A percentile compares a stretch with the other conserved stretches of the same genome.
Conservation (phyloP, 179 eudicot genomes). For the Silene vulgaris region DNA sequence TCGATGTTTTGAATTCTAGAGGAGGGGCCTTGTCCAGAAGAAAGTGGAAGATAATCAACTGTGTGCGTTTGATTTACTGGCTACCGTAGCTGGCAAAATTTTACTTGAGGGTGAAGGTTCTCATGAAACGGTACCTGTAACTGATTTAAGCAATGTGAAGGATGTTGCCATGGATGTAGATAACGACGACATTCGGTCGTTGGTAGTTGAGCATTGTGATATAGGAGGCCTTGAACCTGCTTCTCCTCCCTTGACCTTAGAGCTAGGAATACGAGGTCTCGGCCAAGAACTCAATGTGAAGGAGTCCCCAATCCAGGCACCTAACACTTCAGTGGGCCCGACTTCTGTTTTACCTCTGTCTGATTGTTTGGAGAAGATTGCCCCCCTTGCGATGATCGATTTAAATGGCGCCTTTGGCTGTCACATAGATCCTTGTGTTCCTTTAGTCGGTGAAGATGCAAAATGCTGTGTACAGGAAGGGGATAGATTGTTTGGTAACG, state of each 20-base stretch:
- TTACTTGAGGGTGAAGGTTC: conserved; percentile 53
- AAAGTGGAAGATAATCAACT: conserved; percentile 42
- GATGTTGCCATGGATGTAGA: conserved; percentile 35
- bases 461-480: conserved; percentile 31
- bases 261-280: conserved; percentile 36
- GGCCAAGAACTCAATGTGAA: conserved; percentile 23
- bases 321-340: conserved; percentile 8
- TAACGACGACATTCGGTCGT: conserved; percentile 16
- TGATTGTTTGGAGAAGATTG: conserved; percentile 45
- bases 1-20: conserved; percentile 36
- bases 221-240: conserved; percentile 30
- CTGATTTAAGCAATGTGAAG: conserved; percentile 27
- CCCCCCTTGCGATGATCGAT: conserved; percentile 32
- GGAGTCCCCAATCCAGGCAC: conserved; percentile 22
- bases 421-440: conserved; percentile 29
- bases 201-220: conserved; percentile 31
- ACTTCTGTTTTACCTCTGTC: conserved; percentile 50
- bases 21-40: conserved; percentile 48
- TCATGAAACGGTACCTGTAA: conserved; percentile 21
- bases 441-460: conserved; percentile 20
- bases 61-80: conserved; percentile 79
- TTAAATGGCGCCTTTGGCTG: conserved; percentile 30
- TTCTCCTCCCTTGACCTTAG: conserved; percentile 35
- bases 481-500: conserved; percentile 27
- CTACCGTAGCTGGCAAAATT: conserved; percentile 80